These are phyloP conservation scores for Brassica nigra DNA, from an alignment of 345 rosid species.

Conservation along the genomic window DNA sequence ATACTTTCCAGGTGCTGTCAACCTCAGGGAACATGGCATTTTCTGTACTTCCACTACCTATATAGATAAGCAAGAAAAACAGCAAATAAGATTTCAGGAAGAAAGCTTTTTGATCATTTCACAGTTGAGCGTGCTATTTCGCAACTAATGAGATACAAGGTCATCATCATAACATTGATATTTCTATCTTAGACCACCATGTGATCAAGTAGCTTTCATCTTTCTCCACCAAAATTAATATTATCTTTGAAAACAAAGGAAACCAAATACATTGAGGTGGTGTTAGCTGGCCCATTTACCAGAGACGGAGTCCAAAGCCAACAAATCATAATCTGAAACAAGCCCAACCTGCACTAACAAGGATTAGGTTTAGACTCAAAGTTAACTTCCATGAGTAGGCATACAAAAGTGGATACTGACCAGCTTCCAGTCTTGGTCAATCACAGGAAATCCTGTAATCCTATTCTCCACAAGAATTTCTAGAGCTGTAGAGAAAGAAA, in stretches of 20 bases:
- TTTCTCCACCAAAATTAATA: slow-evolving; percentile 8
- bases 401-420: slow-evolving; percentile 44
- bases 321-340: slow-evolving; percentile 92
- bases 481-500: slow-evolving; percentile 53
- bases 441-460: slow-evolving; percentile 92
- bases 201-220: slow-evolving; percentile 32
- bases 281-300: slow-evolving; percentile 48
- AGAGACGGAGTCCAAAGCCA: slow-evolving; percentile 90
- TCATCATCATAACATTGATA: slow-evolving; percentile 39
- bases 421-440: slow-evolving; percentile 83
- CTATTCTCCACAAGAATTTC: slow-evolving; percentile 75
- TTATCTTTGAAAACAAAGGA: slow-evolving; percentile 16
- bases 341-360: slow-evolving; percentile 78
- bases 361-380: not conserved
- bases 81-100: slow-evolving; percentile 27
- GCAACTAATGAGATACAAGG: slow-evolving; percentile 23
- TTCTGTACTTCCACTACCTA: slow-evolving; percentile 67
- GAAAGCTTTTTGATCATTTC: slow-evolving; percentile 33
- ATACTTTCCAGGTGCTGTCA: slow-evolving; percentile 94
- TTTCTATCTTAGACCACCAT: slow-evolving; percentile 15
- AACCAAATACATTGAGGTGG: slow-evolving; percentile 17
- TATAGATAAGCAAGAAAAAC: not conserved
- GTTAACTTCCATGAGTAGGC: not conserved
- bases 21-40: slow-evolving; percentile 91
- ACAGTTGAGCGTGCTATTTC: slow-evolving; percentile 29